Base-by-base conservation (phyloP, 1,284 basidiomycete species). In the Takashimella koratensis region DNA sequence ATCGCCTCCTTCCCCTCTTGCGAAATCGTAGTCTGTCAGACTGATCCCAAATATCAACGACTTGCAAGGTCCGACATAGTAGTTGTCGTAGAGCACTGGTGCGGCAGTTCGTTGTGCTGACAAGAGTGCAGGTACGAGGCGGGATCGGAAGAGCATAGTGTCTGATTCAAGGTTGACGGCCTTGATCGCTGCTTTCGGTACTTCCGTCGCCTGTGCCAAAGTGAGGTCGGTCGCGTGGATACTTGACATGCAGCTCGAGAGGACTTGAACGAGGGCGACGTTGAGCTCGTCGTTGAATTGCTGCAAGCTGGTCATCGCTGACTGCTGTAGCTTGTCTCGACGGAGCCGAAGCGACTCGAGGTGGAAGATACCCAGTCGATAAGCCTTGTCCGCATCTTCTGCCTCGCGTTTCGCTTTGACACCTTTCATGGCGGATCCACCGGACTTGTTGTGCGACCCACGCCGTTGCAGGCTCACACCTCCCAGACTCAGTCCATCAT, bases 311-410 rank as follows among this genome's bases (percentile, higher is more conserved):
- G 84, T 87, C 62, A 87, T 87, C 3, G 88, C 91, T 36, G 86
- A 85, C 63, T 88, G 85, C 41, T 95, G 77, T 39, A 87, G 88
- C 76, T 92, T 93, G 19, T 85, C 84, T 56, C 88, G 80, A 41
- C 88, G 82, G 26, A 96, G 78, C 23, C 93, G 80, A 21, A 98
- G 80, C 0, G 95, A 97, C 78, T 99, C 95, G 22, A 95, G 78
- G 83, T 92, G 91, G 74, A 97, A 89, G 25, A 98, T 85, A 30
- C 84, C 91, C 60, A 87, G 87, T 26, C 95, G 83, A 66, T 98
- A 98, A 57, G 93, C 90, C 71, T 87, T 89, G 75, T 98, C 94
- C 86, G 93, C 90, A 72, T 95, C 91, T 47, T 95, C 93, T 2
- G 88, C 86, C 62, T 96, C 93, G 48, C 92, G 80, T 77, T 92